Base-by-base conservation (phyloP, 139 green algal genomes). In the Desmodesmus armatus region DNA sequence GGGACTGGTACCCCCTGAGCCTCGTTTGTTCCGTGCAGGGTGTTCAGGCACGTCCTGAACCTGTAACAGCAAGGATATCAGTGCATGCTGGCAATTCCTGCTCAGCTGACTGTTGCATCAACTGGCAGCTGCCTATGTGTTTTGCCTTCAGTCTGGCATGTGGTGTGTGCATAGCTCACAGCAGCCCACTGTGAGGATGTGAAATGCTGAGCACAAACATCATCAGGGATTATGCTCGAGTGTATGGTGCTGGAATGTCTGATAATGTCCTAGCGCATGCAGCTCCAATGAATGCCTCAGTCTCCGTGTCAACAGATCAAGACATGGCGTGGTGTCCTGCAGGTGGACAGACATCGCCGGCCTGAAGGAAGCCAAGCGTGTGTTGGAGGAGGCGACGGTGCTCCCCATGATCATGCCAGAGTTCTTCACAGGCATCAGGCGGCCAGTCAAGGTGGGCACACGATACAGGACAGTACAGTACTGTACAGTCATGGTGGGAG, bases 341-440 rank as follows among this genome's bases (percentile, higher is more conserved):
- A 83, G 91, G 70, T 94, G 91, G 91, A 87, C 76, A 0, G 91
- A 94, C 86, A 94, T 94, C 39, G 91, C 91, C 41, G 91, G 91
- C 2, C 77, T 94, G 25, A 55, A 86, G 21, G 96, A 97, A 23
- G 96, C 96, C 70, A 99, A 99, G 91, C 90, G 91, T 33, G 93
- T 99, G 85, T 91, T 99, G 60, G 91, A 97, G 74, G 96, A 98
- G 89, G 94, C 97, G 4, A 93, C 97, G 44, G 93, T 97, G 74
- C 85, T 98, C 80, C 95, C 96, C 3, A 89, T 98, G 55, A 89
- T 95, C 70, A 97, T 97, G 90, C 94, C 94, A 29, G 93, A 97
- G 43, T 96, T 96, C 84, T 98, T 99, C 90, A 94, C 94, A 51
- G 94, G 96, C 86, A 98, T 98, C 74, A 87, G 96, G 19, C 87